A percentile compares a stretch with the other conserved stretches of the same genome.
Evolutionary conservation across 371 early-diverging fungal genomes (phyloP).

Genomic region (Basidiobolus meristosporus): DNA sequence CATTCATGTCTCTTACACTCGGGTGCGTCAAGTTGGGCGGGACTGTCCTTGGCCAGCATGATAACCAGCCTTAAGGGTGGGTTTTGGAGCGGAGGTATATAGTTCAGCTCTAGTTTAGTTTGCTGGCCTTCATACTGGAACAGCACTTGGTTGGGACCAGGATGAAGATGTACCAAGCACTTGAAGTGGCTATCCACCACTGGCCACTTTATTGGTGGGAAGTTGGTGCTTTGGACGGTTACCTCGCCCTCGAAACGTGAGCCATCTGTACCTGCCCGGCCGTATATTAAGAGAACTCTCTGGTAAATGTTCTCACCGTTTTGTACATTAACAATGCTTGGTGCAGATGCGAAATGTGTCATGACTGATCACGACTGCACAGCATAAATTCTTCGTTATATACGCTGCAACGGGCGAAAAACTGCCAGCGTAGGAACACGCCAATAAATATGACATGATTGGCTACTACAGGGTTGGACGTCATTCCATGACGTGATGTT

Average conservation of each 20-base stretch:
- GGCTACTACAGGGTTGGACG: too few species aligned
- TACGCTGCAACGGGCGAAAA: too few species aligned
- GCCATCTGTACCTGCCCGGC: constrained; percentile 19
- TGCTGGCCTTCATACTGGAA: constrained; percentile 12
- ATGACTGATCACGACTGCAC: too few species aligned
- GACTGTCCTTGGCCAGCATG: constrained; percentile 31
- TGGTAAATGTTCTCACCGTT: constrained; percentile 31
- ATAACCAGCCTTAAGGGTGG: constrained; percentile 33
- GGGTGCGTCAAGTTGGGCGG: constrained; percentile 32
- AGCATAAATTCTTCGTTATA: too few species aligned
- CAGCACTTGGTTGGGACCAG: constrained; percentile 24
- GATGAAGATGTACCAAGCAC: constrained; percentile 30
- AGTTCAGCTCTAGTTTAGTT: constrained; percentile 14
- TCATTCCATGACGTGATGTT: too few species aligned
- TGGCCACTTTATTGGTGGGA: constrained; percentile 25
- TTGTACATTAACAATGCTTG: constrained; percentile 10
- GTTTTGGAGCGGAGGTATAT: constrained; percentile 25
- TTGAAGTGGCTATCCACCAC: constrained; percentile 37
- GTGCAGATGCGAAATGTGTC: too few species aligned
- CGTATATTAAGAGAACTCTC: constrained; percentile 30
- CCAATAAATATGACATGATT: too few species aligned
- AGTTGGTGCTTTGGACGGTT: constrained; percentile 17
- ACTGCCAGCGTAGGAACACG: too few species aligned
- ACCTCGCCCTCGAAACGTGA: constrained; percentile 11
- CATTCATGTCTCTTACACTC: constrained; percentile 13